A percentile compares a stretch with the other conserved stretches of the same genome.
Conservation (phyloP, 257 asterid species). For the Solanum sejunctum region DNA sequence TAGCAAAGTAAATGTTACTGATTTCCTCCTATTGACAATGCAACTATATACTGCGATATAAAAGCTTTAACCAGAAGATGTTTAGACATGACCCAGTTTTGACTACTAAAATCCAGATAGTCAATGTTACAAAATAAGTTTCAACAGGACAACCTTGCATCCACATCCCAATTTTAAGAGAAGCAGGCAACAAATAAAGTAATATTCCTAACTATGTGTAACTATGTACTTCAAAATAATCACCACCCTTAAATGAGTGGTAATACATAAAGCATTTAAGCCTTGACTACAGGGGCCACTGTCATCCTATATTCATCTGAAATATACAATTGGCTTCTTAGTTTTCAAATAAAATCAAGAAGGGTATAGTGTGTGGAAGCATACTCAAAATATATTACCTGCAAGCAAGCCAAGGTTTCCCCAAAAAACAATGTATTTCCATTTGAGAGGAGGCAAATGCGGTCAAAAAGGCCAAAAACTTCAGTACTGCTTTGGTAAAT, state of each 20-base stretch:
- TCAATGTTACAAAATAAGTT: background rate
- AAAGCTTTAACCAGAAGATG: background rate
- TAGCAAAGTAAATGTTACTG: background rate
- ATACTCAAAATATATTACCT: constrained; percentile 42
- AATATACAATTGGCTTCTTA: background rate
- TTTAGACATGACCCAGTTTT: background rate
- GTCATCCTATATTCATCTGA: background rate
- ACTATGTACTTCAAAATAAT: background rate
- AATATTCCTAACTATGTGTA: background rate
- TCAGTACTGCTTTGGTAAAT: constrained; percentile 97
- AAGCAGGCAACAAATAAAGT: background rate
- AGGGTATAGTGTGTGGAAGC: background rate
- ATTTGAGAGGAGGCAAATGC: constrained; percentile 95
- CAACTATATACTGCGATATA: background rate
- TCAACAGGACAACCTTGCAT: background rate
- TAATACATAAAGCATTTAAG: background rate
- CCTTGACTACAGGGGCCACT: background rate
- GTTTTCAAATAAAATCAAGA: background rate
- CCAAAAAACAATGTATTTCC: constrained; percentile 98
- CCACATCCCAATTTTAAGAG: background rate
- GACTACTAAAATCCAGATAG: background rate
- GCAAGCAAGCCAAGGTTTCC: constrained; percentile 96
- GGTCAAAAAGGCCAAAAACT: constrained; percentile 97
- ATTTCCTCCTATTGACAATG: background rate
- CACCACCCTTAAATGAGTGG: background rate